A percentile compares a stretch with the other conserved stretches of the same genome.
These are phyloP conservation scores for Pythium oligandrum DNA, from an alignment of 352 stramenopile genomes.

Conservation along the genomic window DNA sequence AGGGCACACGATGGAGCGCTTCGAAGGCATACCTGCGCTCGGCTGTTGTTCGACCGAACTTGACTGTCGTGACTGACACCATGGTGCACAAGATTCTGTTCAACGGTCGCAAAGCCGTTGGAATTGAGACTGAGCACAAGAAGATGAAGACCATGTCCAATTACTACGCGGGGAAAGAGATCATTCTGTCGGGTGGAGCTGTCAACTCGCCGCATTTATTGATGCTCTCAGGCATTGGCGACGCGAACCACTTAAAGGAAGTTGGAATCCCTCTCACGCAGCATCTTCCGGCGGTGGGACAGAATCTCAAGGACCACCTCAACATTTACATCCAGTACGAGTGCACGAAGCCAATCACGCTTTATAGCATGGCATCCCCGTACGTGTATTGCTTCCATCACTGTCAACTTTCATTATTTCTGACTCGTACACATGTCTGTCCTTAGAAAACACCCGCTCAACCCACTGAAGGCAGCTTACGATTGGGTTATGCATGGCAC, in stretches of 20 bases:
- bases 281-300: conserved; percentile 69
- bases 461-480: conserved; percentile 76
- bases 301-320: conserved; percentile 88
- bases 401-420: no score
- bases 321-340: conserved; percentile 88
- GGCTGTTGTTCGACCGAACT: conserved; percentile 52
- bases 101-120: conserved; percentile 69
- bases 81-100: conserved; percentile 84
- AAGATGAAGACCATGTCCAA: conserved; percentile 46
- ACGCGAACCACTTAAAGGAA: conserved; percentile 67
- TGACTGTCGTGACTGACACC: conserved; percentile 80
- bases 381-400: conserved; percentile 10
- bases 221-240: conserved; percentile 85
- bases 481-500: conserved; percentile 74
- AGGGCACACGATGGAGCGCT: conserved; percentile 77
- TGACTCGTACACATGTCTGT: no score
- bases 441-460: conserved; percentile 74
- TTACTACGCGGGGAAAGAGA: conserved; percentile 73
- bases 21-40: conserved; percentile 73
- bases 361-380: conserved; percentile 79
- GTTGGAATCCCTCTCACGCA: conserved; percentile 71
- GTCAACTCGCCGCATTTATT: conserved; percentile 88
- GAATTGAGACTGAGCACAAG: conserved; percentile 66
- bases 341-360: conserved; percentile 85
- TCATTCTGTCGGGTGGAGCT: conserved; percentile 83